Conservation (phyloP, 352 stramenopile genomes). For the Phytophthora lateralis region DNA sequence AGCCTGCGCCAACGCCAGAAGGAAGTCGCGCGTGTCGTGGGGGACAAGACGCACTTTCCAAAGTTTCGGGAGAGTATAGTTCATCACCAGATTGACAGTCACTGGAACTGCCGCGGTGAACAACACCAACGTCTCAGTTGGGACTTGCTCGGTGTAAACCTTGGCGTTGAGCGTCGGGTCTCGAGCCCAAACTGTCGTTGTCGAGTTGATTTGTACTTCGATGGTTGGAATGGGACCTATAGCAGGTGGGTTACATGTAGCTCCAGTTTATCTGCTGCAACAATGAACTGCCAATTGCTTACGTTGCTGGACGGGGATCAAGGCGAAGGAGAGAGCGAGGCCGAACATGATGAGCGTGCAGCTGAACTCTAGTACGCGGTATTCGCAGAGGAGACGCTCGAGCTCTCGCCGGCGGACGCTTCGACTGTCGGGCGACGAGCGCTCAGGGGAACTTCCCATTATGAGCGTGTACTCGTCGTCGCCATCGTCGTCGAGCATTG, state of each 20-base stretch:
- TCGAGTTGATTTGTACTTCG: constrained; percentile 48
- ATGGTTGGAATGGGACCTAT: constrained; percentile 41
- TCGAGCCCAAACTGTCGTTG: constrained; percentile 45
- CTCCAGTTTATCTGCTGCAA: not conserved
- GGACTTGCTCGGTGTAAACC: constrained; percentile 52
- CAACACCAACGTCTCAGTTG: constrained; percentile 47
- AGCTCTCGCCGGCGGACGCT: not conserved
- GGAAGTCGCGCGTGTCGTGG: constrained; percentile 75
- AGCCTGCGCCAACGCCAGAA: constrained; percentile 60
- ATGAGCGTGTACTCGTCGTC: constrained; percentile 34
- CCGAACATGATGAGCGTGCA: constrained; percentile 54
- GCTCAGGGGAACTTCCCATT: constrained; percentile 13
- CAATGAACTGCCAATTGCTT: not conserved
- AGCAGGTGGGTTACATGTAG: not conserved
- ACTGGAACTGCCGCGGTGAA: constrained; percentile 41
- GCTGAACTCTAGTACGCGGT: constrained; percentile 62
- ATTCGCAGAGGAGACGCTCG: constrained; percentile 23
- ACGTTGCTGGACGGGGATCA: constrained; percentile 55
- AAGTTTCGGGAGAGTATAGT: constrained; percentile 52
- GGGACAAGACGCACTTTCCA: constrained; percentile 51
- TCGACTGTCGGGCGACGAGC: constrained; percentile 4
- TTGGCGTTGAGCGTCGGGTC: constrained; percentile 57
- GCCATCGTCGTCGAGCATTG: constrained; percentile 12
- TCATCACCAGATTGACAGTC: constrained; percentile 57
- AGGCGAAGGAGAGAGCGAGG: constrained; percentile 51